These are phyloP conservation scores for Leccinum disarticulatum DNA, from an alignment of 768 basidiomycete species.

Conservation along the genomic window DNA sequence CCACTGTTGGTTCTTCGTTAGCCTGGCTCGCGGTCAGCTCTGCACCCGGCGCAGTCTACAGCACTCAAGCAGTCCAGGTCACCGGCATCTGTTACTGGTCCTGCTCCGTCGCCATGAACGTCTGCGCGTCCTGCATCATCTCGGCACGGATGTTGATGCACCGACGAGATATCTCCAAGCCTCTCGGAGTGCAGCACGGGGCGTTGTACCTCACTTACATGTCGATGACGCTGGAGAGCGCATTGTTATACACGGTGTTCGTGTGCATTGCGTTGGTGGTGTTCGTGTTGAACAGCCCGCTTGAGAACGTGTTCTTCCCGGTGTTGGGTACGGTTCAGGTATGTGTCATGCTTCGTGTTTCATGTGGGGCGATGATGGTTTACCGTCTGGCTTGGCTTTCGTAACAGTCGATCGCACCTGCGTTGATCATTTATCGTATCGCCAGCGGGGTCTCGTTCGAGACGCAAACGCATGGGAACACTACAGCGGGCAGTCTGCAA, in stretches of 20 bases:
- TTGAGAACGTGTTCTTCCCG: constrained; percentile 25
- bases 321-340: constrained; percentile 25
- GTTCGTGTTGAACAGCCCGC: constrained; percentile 22
- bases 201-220: constrained; percentile 24
- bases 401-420: constrained; percentile 15
- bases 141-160: constrained; percentile 19
- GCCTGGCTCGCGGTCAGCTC: constrained; percentile 19
- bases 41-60: constrained; percentile 18
- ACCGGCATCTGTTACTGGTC: constrained; percentile 16
- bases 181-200: constrained; percentile 14
- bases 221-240: constrained; percentile 29
- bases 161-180: constrained; percentile 10
- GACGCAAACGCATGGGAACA: constrained; percentile 10
- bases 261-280: constrained; percentile 11
- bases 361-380: background rate
- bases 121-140: constrained; percentile 18
- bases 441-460: constrained; percentile 20
- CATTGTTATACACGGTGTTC: constrained; percentile 16
- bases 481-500: constrained; percentile 1
- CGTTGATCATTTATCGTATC: constrained; percentile 25
- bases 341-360: background rate
- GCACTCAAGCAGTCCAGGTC: constrained; percentile 13
- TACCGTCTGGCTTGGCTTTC: background rate
- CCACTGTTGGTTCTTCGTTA: constrained; percentile 15
- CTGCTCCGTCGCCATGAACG: constrained; percentile 16